phyloP scores from a whole-genome alignment of 139 green algal genomes.

The Chlamydomonas schloesseri region DNA sequence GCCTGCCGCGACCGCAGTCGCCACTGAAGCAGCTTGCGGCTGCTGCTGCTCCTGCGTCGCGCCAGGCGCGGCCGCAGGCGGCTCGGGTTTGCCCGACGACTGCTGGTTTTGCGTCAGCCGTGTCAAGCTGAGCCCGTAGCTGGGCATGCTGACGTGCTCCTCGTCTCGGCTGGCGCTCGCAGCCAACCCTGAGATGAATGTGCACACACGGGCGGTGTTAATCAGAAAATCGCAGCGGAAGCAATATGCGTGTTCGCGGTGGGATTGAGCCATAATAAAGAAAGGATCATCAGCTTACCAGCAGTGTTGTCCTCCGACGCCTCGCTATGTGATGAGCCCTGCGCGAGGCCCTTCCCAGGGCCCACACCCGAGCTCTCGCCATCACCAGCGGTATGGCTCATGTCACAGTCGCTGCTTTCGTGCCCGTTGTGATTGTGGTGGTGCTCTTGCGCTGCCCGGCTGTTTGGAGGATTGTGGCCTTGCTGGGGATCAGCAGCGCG shows the following conservation, averaged over 20 bases:
- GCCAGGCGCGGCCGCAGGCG: neutral
- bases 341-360: neutral
- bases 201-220: no score
- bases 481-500: no score
- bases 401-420: constrained; percentile 33
- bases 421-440: neutral
- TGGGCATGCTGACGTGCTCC: constrained; percentile 27
- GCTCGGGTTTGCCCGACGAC: neutral
- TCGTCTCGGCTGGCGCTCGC: neutral
- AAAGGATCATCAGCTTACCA: constrained; percentile 1
- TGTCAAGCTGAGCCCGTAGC: constrained; percentile 5
- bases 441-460: neutral
- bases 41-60: neutral
- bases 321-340: constrained; percentile 26
- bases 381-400: constrained; percentile 11
- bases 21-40: neutral
- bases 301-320: constrained; percentile 30
- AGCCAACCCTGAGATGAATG: neutral
- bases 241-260: no score
- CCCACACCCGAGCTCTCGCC: constrained; percentile 40
- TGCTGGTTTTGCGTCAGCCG: neutral
- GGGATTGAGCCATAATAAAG: no score
- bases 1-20: neutral
- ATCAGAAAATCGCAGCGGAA: no score
- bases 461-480: neutral